Evolutionary conservation across 2,329 filamentous ascomycete species (phyloP), one percentile per base, ranked within the genome.

Genomic region (Alternaria atra): DNA sequence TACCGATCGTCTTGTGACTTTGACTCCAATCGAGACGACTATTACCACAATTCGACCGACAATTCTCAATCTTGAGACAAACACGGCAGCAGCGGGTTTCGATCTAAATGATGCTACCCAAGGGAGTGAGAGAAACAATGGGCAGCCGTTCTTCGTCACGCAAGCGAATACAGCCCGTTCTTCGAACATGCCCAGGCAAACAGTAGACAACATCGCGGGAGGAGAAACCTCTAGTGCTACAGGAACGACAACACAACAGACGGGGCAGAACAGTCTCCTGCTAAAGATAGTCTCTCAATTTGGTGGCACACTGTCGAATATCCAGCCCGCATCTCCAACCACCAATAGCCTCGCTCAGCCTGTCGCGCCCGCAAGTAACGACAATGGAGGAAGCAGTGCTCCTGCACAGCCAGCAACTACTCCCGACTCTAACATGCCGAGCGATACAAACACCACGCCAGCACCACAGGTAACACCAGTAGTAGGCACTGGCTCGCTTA

Each of bases 231-330:
- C 46, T 9, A 46, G 23, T 37, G 51, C 25, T 30, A n/a, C 32
- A 6, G 9, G 17, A 50, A 44, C 59, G 35, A 40, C 46, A 17
- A 13, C 48, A 4, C 61, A 56, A 40, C 46, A 47, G 27, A 57
- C 64, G 6, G 25, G 57, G 39, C 60, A 56, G 15, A 61, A 61
- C 35, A 61, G 54, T 30, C 61, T 73, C 7, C 43, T 73, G 9
- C 23, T 58, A 7, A 55, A 64, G 15, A 68, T 73, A 39, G 54
- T 73, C 42, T 66, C 63, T 9, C 52, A 48, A 12, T 59, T 73
- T 15, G 65, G 59, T 7, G 54, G 59, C n/a, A 34, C 62, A 15
- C 51, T 39, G 25, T 56, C 61, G 12, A 42, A 42, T 32, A 25
- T 60, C 8, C 64, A 68, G 44, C 13, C 40, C 30, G 29, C 52